A percentile compares a stretch with the other conserved stretches of the same genome.
These are phyloP conservation scores for Talaromyces piceae DNA, from an alignment of 2,329 filamentous ascomycete species.

Conservation along the genomic window DNA sequence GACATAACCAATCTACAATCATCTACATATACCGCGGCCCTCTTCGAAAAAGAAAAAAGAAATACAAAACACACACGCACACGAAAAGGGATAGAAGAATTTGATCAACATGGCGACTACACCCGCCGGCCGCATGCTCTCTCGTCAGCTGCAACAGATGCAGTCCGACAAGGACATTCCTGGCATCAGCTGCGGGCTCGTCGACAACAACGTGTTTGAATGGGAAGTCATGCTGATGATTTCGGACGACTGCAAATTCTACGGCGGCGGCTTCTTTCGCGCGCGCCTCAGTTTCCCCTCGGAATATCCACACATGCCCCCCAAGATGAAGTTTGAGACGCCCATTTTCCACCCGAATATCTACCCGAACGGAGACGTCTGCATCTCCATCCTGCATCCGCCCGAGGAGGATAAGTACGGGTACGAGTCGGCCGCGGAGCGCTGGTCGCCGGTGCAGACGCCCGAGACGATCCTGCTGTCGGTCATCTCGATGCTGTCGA, in stretches of 20 bases:
- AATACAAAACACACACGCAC: not conserved
- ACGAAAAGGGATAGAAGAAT: too few relatives aligned
- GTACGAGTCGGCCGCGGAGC: constrained; percentile 82
- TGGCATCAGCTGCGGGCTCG: constrained; percentile 86
- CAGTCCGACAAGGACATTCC: constrained; percentile 84
- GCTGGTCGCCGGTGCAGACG: constrained; percentile 91
- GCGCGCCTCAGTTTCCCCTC: constrained; percentile 74
- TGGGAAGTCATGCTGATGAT: constrained; percentile 99
- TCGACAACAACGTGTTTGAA: constrained; percentile 82
- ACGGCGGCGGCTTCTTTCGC: constrained; percentile 93
- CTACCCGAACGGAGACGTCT: constrained; percentile 78
- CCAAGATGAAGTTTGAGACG: constrained; percentile 76
- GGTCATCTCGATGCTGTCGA: constrained; percentile 85
- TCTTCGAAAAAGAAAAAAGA: not conserved
- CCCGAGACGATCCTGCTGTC: constrained; percentile 89
- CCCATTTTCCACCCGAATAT: constrained; percentile 95
- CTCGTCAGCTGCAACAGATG: constrained; percentile 88
- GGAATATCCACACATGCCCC: constrained; percentile 81
- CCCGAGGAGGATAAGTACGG: constrained; percentile 91
- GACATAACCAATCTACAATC: not conserved
- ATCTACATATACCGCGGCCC: not conserved
- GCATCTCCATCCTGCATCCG: constrained; percentile 94
- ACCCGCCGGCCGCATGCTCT: constrained; percentile 55
- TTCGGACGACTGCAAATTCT: constrained; percentile 85
- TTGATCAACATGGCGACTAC: constrained; percentile 36